Evolutionary conservation across 208 protist genomes (phyloP).

Genomic region (Trypanosoma conorhini): DNA sequence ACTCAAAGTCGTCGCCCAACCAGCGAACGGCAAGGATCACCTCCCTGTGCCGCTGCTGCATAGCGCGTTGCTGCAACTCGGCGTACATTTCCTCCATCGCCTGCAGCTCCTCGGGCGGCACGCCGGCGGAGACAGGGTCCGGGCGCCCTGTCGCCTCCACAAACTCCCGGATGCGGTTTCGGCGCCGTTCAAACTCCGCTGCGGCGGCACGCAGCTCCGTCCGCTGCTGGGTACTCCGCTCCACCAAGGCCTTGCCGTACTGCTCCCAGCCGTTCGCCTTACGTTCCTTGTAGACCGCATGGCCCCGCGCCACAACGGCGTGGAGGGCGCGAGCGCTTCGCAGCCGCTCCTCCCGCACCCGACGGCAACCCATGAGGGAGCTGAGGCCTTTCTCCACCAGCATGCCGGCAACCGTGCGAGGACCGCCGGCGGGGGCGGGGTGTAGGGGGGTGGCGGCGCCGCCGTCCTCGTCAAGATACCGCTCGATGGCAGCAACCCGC

Average conservation of each 20-base stretch:
- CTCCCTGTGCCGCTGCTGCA: constrained; percentile 35
- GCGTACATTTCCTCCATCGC: constrained; percentile 27
- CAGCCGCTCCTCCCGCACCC: constrained; percentile 37
- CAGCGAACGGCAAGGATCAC: constrained; percentile 40
- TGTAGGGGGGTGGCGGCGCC: neutral
- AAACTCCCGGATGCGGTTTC: constrained; percentile 27
- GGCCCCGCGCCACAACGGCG: constrained; percentile 36
- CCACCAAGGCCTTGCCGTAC: constrained; percentile 42
- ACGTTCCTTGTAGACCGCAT: constrained; percentile 38
- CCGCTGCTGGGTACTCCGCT: constrained; percentile 31
- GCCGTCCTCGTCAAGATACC: constrained; percentile 5
- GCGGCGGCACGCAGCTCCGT: constrained; percentile 29
- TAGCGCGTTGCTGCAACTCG: constrained; percentile 12
- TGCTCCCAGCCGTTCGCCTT: constrained; percentile 54
- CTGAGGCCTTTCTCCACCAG: constrained; percentile 59
- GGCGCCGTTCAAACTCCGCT: constrained; percentile 25
- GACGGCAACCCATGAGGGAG: constrained; percentile 42
- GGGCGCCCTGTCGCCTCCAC: constrained; percentile 30
- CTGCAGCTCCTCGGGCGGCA: constrained; percentile 43
- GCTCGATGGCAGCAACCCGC: constrained; percentile 6
- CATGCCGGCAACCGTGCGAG: constrained; percentile 41
- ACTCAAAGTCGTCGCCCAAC: constrained; percentile 77
- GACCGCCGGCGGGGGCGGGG: neutral
- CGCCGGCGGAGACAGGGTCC: constrained; percentile 43
- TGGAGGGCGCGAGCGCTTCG: constrained; percentile 26